Evolutionary conservation across 192 early-diverging fungal species (phyloP).

Genomic region (Tieghemiomyces parasiticus): DNA sequence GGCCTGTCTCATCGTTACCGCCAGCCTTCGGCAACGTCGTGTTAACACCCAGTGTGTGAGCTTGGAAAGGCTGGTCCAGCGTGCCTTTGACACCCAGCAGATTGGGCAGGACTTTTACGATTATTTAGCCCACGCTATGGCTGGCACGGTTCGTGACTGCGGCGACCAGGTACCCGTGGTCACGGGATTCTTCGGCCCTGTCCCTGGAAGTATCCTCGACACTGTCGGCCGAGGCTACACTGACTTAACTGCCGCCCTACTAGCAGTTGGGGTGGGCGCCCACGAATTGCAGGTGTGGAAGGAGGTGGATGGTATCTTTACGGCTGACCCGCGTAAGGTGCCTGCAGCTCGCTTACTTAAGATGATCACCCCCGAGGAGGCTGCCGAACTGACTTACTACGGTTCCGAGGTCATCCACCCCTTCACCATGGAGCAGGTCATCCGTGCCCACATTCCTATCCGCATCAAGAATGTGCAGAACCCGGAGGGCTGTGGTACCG

Average conservation of each 20-base stretch:
- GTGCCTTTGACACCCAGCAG: slow-evolving; percentile 58
- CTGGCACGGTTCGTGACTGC: slow-evolving; percentile 36
- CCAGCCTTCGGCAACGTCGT: slow-evolving; percentile 61
- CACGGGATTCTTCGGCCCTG: slow-evolving; percentile 97
- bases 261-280: slow-evolving; percentile 77
- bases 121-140: slow-evolving; percentile 60
- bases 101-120: slow-evolving; percentile 96
- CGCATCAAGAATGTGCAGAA: slow-evolving; percentile 98
- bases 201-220: slow-evolving; percentile 78
- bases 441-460: slow-evolving; percentile 90
- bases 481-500: slow-evolving; percentile 78
- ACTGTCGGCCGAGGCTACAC: slow-evolving; percentile 97
- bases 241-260: slow-evolving; percentile 88
- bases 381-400: slow-evolving; percentile 96
- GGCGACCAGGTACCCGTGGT: slow-evolving; percentile 71
- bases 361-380: slow-evolving; percentile 95
- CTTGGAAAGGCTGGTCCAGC: slow-evolving; percentile 70
- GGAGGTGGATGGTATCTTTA: slow-evolving; percentile 99
- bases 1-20: slow-evolving; percentile 77
- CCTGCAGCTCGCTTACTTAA: slow-evolving; percentile 66
- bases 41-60: slow-evolving; percentile 74
- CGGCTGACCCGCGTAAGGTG: slow-evolving; percentile 95
- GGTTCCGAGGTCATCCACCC: slow-evolving; percentile 93
- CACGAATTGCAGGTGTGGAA: slow-evolving; percentile 98
- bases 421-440: slow-evolving; percentile 99